These are phyloP conservation scores for Theobroma cacao DNA, from an alignment of 345 rosid genomes.

Conservation along the genomic window DNA sequence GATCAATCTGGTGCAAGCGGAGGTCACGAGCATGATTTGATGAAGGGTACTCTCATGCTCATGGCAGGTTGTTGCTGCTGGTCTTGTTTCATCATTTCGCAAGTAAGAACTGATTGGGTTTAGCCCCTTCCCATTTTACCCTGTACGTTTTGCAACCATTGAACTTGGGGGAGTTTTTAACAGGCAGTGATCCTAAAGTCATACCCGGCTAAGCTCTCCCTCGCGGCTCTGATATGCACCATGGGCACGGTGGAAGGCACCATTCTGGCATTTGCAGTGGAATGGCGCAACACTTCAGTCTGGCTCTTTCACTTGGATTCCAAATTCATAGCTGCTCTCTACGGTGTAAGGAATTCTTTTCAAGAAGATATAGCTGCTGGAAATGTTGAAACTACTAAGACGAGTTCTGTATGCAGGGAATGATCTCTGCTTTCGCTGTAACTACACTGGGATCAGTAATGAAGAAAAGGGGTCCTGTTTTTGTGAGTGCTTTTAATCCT, in stretches of 20 bases:
- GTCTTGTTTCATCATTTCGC: slow-evolving; percentile 69
- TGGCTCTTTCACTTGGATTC: slow-evolving; percentile 49
- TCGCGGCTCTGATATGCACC: slow-evolving; percentile 59
- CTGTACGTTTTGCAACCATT: not conserved
- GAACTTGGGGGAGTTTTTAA: not conserved
- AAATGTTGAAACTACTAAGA: not conserved
- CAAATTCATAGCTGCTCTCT: slow-evolving; percentile 36
- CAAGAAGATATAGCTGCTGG: not conserved
- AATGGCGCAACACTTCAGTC: slow-evolving; percentile 42
- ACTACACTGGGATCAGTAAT: slow-evolving; percentile 47
- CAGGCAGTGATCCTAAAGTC: slow-evolving; percentile 55
- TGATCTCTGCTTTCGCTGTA: slow-evolving; percentile 54
- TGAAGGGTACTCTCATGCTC: slow-evolving; percentile 60
- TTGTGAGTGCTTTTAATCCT: slow-evolving; percentile 69
- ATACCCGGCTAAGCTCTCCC: slow-evolving; percentile 70
- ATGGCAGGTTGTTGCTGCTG: slow-evolving; percentile 55
- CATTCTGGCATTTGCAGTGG: slow-evolving; percentile 44
- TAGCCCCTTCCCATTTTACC: not conserved
- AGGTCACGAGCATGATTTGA: slow-evolving; percentile 20
- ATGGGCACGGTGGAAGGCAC: slow-evolving; percentile 54
- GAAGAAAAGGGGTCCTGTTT: slow-evolving; percentile 63
- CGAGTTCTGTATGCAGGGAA: slow-evolving; percentile 38
- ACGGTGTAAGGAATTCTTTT: slow-evolving; percentile 20
- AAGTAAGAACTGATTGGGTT: slow-evolving; percentile 28
- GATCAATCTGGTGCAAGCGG: not conserved